Percentiles rank a stretch among this genome's conserved stretches.
These are phyloP conservation scores for Penicillium herquei DNA, from an alignment of 495 filamentous ascomycete species.

Conservation along the genomic window DNA sequence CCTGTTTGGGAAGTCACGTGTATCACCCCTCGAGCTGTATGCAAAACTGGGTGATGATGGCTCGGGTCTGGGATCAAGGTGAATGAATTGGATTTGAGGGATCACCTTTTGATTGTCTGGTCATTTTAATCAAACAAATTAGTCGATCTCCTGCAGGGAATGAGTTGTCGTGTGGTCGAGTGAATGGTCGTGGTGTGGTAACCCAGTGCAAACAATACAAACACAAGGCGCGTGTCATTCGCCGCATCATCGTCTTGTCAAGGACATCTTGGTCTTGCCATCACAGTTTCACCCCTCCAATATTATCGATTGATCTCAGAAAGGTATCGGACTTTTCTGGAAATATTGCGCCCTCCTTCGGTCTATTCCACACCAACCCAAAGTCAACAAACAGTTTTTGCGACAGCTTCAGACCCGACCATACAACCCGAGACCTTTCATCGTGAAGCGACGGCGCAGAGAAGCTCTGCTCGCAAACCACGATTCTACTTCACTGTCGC, in stretches of 20 bases:
- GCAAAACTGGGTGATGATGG: too few species aligned
- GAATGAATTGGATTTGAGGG: too few species aligned
- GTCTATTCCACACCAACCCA: not conserved
- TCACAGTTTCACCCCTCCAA: not conserved
- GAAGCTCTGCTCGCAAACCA: not conserved
- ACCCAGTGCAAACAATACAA: slow-evolving; percentile 4
- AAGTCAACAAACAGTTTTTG: too few species aligned
- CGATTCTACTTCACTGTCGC: too few species aligned
- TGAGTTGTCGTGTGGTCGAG: not conserved
- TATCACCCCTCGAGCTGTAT: too few species aligned
- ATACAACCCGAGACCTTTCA: too few species aligned
- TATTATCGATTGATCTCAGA: not conserved
- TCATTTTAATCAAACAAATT: too few species aligned
- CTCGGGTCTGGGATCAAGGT: not conserved
- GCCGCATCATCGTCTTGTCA: slow-evolving; percentile 2
- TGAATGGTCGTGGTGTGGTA: not conserved
- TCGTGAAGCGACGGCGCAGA: not conserved
- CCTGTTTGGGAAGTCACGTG: slow-evolving; percentile 2
- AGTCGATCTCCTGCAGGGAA: too few species aligned
- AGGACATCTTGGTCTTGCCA: not conserved
- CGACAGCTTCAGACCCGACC: too few species aligned
- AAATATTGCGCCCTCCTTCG: too few species aligned
- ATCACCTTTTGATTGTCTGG: too few species aligned
- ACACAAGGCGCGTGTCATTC: slow-evolving; percentile 16
- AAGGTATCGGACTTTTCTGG: too few species aligned